Conservation (phyloP, 73 alveolate genomes). For the Symbiodinium pilosum region DNA sequence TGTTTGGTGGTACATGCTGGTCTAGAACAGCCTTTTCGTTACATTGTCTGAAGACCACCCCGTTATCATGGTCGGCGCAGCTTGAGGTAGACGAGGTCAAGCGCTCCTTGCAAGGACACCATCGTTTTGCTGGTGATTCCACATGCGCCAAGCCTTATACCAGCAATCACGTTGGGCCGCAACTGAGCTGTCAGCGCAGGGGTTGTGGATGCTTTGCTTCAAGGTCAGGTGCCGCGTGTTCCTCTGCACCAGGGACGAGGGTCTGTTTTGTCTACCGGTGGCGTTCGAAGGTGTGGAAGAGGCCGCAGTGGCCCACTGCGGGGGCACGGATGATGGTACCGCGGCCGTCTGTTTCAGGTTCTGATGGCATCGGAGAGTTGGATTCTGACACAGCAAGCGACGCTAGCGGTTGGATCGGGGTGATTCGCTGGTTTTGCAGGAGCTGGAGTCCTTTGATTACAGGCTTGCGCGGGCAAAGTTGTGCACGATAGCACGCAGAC, state of each 20-base stretch:
- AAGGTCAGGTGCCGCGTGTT: not conserved
- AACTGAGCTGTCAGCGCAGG: not conserved
- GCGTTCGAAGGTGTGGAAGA: no score
- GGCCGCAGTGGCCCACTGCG: no score
- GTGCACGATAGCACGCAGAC: no score
- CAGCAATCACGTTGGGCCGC: not conserved
- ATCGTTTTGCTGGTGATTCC: not conserved
- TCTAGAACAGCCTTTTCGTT: not conserved
- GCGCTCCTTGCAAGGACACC: not conserved
- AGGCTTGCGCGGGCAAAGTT: no score
- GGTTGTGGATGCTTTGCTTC: not conserved
- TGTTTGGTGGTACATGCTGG: not conserved
- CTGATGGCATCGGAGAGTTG: no score
- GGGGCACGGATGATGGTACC: no score
- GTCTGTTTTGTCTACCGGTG: no score
- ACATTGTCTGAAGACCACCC: not conserved
- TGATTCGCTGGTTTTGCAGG: no score
- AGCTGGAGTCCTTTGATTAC: no score
- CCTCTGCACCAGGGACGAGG: not conserved
- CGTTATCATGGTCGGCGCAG: not conserved
- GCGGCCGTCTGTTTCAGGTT: no score
- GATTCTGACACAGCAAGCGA: no score
- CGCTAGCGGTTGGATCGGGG: no score
- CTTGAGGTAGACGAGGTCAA: not conserved
- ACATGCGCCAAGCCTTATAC: not conserved